Percentiles rank a stretch among this genome's conserved stretches.
phyloP scores from a whole-genome alignment of 164 flowering plant species.

The Liquidambar formosana region DNA sequence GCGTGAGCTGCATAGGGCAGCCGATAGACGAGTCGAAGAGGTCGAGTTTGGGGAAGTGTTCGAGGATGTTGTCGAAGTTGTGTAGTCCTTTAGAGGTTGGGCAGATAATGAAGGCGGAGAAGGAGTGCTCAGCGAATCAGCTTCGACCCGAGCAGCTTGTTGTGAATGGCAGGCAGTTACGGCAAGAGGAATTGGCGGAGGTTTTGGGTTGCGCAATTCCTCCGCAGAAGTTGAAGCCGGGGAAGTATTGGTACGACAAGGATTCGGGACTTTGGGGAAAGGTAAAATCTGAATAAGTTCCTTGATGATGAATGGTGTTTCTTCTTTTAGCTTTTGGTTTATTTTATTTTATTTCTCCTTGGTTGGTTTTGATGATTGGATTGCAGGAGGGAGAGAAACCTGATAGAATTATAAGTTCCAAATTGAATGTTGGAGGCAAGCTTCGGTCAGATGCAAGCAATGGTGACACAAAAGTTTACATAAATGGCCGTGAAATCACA shows the following conservation, averaged over 20 bases:
- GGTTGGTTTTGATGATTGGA: background rate
- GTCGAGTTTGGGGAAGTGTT: slow-evolving; percentile 41
- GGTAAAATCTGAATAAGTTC: slow-evolving; percentile 27
- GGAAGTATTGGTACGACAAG: slow-evolving; percentile 63
- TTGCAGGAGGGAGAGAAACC: slow-evolving; percentile 58
- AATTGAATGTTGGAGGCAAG: slow-evolving; percentile 56
- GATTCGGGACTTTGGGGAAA: slow-evolving; percentile 65
- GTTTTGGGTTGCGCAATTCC: slow-evolving; percentile 42
- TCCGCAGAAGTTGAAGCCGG: slow-evolving; percentile 53
- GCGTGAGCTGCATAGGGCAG: slow-evolving; percentile 53
- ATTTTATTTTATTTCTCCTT: background rate
- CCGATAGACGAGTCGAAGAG: slow-evolving; percentile 53
- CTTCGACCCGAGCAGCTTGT: slow-evolving; percentile 52
- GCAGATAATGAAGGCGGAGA: slow-evolving; percentile 62
- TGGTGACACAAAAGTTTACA: slow-evolving; percentile 51
- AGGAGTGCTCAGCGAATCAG: slow-evolving; percentile 53
- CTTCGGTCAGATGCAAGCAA: slow-evolving; percentile 45
- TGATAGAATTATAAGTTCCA: slow-evolving; percentile 47
- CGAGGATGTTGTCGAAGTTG: slow-evolving; percentile 42
- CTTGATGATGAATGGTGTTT: background rate
- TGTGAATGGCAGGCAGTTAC: slow-evolving; percentile 45
- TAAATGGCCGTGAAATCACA: slow-evolving; percentile 63
- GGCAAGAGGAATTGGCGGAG: slow-evolving; percentile 49
- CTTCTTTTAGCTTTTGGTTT: background rate
- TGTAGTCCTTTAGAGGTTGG: slow-evolving; percentile 54